Conservation (phyloP, 2,329 filamentous ascomycete genomes). For the Fragosphaeria purpurea region DNA sequence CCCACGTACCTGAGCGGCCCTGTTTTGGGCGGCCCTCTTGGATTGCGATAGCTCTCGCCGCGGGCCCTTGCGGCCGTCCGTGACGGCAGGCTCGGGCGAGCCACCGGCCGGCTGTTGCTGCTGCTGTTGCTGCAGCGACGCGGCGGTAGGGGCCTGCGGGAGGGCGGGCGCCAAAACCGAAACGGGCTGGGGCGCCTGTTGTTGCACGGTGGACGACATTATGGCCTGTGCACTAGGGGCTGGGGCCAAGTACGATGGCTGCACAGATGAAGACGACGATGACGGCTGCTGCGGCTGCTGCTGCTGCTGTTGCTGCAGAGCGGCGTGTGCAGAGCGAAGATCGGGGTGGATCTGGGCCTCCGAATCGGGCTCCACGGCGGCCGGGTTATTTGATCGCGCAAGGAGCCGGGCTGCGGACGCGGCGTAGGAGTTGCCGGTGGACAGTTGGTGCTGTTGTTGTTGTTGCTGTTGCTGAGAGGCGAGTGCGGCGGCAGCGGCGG, state of each 20-base stretch:
- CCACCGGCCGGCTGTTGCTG: constrained; percentile 3
- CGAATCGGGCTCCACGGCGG: not conserved
- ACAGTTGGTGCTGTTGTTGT: not conserved
- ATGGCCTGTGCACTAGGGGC: too few species aligned
- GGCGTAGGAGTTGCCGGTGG: constrained; percentile 2
- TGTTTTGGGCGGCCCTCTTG: constrained; percentile 92
- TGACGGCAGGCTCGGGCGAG: constrained; percentile 14
- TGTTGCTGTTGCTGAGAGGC: too few species aligned
- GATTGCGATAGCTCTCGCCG: constrained; percentile 87
- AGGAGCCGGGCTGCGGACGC: constrained; percentile 1
- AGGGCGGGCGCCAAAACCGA: too few species aligned
- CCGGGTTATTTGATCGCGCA: not conserved
- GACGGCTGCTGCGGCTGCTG: constrained; percentile 16
- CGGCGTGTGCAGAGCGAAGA: constrained; percentile 2
- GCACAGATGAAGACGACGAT: too few species aligned
- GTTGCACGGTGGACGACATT: too few species aligned
- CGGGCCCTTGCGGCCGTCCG: constrained; percentile 66
- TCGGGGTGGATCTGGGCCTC: constrained; percentile 11
- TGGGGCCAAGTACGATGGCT: too few species aligned
- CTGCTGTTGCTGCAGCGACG: constrained; percentile 12
- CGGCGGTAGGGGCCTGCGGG: too few species aligned
- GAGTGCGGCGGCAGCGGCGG: not conserved
- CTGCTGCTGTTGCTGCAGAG: constrained; percentile 13
- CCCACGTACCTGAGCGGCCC: constrained; percentile 81
- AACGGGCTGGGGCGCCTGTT: too few species aligned